Conservation (phyloP, 2,329 filamentous ascomycete genomes). For the Colletotrichum melonis region DNA sequence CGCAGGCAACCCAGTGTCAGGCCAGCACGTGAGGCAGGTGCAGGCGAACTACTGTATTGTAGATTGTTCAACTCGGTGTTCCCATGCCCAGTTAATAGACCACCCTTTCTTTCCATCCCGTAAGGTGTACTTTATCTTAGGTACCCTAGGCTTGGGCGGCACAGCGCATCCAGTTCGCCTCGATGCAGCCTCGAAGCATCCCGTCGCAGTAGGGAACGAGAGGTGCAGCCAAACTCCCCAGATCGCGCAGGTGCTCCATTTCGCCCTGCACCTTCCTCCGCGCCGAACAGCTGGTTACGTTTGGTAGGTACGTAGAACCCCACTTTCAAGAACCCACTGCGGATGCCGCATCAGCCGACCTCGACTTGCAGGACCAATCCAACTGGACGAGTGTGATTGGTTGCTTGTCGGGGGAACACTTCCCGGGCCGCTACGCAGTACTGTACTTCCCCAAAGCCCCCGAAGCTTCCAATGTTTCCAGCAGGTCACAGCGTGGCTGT, state of each 20-base stretch:
- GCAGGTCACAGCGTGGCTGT: slow-evolving; percentile 8
- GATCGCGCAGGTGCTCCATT: not conserved
- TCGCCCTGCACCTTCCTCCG: slow-evolving; percentile 3
- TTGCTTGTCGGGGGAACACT: not conserved
- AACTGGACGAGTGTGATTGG: slow-evolving; percentile 10
- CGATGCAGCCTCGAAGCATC: slow-evolving; percentile 32
- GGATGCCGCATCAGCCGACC: slow-evolving; percentile 28
- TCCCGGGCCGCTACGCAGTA: not conserved
- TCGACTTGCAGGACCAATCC: not conserved
- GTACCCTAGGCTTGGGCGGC: not conserved
- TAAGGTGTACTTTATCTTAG: too few species aligned
- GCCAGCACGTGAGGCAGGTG: not conserved
- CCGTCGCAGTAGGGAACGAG: not conserved
- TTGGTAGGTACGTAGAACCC: not conserved
- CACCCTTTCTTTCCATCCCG: too few species aligned
- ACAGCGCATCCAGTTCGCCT: slow-evolving; percentile 7
- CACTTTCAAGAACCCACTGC: not conserved
- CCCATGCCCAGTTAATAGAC: not conserved
- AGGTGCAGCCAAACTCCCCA: not conserved
- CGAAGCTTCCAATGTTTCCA: slow-evolving; percentile 1
- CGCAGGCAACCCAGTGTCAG: not conserved
- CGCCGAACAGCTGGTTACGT: not conserved
- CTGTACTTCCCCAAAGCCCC: too few species aligned
- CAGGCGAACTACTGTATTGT: not conserved
- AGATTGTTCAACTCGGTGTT: not conserved